Base-by-base conservation (phyloP, 2,329 filamentous ascomycete genomes). In the Fusarium chaquense region DNA sequence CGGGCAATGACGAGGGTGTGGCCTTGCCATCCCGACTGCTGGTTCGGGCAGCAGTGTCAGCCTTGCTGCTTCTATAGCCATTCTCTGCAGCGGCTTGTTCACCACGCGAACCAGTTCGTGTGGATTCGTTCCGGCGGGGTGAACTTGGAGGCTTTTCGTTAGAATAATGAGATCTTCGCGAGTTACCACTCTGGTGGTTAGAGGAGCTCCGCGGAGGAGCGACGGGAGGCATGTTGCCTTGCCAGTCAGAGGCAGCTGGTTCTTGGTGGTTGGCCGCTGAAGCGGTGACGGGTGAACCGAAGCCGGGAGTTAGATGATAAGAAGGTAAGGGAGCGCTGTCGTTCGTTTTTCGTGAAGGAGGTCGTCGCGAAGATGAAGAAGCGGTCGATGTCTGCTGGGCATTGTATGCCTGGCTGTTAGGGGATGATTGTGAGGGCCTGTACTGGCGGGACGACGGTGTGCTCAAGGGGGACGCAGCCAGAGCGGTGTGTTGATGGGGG, bases 141-240 rank as follows among this genome's bases (percentile, higher is more conserved):
- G 84, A 82, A 63, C 80, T 79, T 38, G 80, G 76, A 40, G 79
- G 74, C 64, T 81, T 83, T 49, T 86, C 84, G 73, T 78, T 81
- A n/a, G 81, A 73, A 55, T 84, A 81, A 18, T 82, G 77, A 38
- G 79, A 77, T 72, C 84, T 82, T 57, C 85, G 80, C 30, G 85
- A 81, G 70, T 76, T 81, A 18, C 82, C 77, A 71, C 76, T 72
- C 67, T 82, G 80, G 66, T 81, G 79, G 69, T 89, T 91, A 44
- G 93, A 96, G 16, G 94, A 97, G 10, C 92, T 94, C 76, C 94
- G 89, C 36, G 93, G 92, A 49, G 92, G 94, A 58, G 91, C 90
- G 73, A 93, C 86, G 26, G 92, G 91, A 55, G 91, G 89, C 82
- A 86, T 89, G 80, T 84, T 87, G 80, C 81, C 87, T 81, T 84